Evolutionary conservation across 805 yeast genomes (phyloP), one percentile per base, ranked within the genome.

Genomic region (Wickerhamiella australiensis): DNA sequence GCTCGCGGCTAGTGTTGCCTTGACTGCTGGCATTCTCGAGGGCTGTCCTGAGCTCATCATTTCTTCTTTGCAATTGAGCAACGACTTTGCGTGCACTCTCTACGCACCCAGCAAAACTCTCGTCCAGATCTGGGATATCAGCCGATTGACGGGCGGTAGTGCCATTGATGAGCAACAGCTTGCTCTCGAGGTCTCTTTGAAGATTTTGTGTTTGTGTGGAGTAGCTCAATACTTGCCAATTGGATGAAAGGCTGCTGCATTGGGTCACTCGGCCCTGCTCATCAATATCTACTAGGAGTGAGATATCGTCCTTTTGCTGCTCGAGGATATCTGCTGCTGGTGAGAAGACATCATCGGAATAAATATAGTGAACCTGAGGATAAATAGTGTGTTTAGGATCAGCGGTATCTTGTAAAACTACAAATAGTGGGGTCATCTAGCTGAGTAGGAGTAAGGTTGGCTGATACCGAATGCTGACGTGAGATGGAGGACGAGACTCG

Each of bases 291-390:
- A 67, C 63, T 5, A 67, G 56, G 6, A 68, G 54, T 0, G 66
- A 58, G 2, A 61, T 52, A 42, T 65, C 67, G 35, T 58, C 63
- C 7, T 53, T 52, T 41, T 54, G 53, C 38, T 61, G 60, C 27
- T 65, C 63, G 17, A 58, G 52, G 7, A 57, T 57, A 42, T 63
- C 67, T n/a, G 57, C 45, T n/a, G 64, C 60, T 13, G 66, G 65
- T 8, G 56, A 51, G 52, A 64, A 63, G 36, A 56, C 59, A 56
- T 67, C 71, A 53, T 67, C 70, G 1, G 53, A 51, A 47, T 65
- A 67, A 11, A 67, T 59, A 43, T 65, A 65, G 47, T 61, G 65
- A 7, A 67, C 64, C 29, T 63, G 66, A 3, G 71, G 71, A 51
- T 67, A 65, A 35, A 61, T 33, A 3, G 62, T 59, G 4, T 51